Conservation (phyloP, 345 rosid genomes). For the Triadica sebifera region DNA sequence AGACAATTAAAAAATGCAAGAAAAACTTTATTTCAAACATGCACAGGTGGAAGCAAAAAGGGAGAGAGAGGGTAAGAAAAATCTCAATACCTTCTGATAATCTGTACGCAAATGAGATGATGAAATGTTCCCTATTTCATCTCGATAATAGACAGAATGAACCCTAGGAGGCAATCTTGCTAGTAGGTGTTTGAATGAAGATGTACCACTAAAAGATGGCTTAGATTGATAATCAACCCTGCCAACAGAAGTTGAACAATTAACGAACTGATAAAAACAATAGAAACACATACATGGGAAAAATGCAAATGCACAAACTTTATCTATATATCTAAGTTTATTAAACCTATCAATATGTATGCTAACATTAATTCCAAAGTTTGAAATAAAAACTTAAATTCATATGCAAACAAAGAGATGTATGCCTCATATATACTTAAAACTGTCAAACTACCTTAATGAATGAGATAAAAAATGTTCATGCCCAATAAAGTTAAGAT, state of each 20-base stretch:
- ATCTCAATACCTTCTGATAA: conserved; percentile 44
- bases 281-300: neutral
- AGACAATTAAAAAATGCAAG: conserved; percentile 1
- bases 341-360: neutral
- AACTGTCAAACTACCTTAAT: neutral
- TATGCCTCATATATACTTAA: neutral
- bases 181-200: conserved; percentile 80
- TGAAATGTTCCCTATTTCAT: conserved; percentile 91
- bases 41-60: neutral
- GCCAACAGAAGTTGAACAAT: conserved; percentile 28
- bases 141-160: conserved; percentile 94
- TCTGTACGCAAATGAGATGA: conserved; percentile 79
- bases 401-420: neutral
- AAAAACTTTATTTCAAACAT: neutral
- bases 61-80: neutral
- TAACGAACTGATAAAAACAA: neutral
- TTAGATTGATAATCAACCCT: conserved; percentile 96
- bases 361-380: neutral
- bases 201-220: conserved; percentile 55
- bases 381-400: neutral
- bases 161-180: conserved; percentile 90
- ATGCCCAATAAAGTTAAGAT: neutral
- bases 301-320: neutral
- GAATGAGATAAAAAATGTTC: neutral
- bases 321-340: neutral